A percentile compares a stretch with the other conserved stretches of the same genome.
phyloP scores from a whole-genome alignment of 2,329 filamentous ascomycete species.

The Rhexocercosporidium sp. region DNA sequence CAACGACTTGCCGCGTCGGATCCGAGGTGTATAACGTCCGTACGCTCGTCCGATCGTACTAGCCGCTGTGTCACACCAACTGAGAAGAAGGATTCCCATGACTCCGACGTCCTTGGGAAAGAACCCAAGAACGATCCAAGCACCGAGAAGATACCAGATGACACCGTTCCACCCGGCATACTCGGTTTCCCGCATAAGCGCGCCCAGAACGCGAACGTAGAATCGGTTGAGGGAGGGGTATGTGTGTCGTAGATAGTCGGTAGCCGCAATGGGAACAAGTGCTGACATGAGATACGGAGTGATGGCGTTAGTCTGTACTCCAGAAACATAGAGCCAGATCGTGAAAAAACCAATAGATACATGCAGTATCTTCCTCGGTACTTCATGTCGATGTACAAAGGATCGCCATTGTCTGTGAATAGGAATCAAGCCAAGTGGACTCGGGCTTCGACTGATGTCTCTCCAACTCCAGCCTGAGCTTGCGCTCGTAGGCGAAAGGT shows the following conservation, averaged over 20 bases:
- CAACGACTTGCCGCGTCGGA: conserved; percentile 87
- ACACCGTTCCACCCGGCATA: conserved; percentile 95
- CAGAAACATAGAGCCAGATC: conserved; percentile 81
- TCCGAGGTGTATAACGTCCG: conserved; percentile 84
- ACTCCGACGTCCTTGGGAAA: conserved; percentile 94
- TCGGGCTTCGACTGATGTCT: conserved; percentile 88
- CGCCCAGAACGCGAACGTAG: conserved; percentile 84
- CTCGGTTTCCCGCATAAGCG: conserved; percentile 96
- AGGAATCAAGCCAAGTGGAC: conserved; percentile 90
- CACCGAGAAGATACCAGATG: conserved; percentile 92
- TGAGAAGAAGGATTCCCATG: conserved; percentile 86
- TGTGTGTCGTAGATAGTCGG: conserved; percentile 83
- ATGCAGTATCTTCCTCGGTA: conserved; percentile 90
- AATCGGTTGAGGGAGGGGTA: conserved; percentile 82
- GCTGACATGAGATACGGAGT: conserved; percentile 82
- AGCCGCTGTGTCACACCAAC: conserved; percentile 97
- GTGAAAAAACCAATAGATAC: conserved; percentile 97
- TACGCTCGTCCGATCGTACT: conserved; percentile 92
- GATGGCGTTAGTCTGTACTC: conserved; percentile 77
- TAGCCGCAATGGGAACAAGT: conserved; percentile 81
- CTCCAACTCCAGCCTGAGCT: conserved; percentile 78
- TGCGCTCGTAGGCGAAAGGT: conserved; percentile 68
- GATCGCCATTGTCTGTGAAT: conserved; percentile 91
- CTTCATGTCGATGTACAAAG: conserved; percentile 96
- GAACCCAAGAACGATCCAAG: conserved; percentile 83